Percentiles rank a stretch among this genome's conserved stretches.
phyloP scores from a whole-genome alignment of 2,329 filamentous ascomycete species.

The Sphaerostilbella broomeana region DNA sequence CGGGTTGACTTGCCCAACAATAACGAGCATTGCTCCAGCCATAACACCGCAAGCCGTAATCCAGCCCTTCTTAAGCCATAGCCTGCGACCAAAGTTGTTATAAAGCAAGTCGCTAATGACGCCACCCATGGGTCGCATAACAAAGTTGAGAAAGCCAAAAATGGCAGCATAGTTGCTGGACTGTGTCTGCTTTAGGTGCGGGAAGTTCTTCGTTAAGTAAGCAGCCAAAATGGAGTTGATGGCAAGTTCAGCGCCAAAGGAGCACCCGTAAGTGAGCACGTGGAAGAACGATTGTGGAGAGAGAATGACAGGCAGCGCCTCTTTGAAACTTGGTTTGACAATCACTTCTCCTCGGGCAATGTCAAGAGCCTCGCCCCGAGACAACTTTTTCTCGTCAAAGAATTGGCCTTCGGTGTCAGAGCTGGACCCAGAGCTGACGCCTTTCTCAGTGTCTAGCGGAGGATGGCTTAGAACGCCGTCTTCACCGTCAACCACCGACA shows the following conservation, averaged over 20 bases:
- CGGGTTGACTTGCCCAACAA: conserved; percentile 58
- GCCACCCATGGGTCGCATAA: conserved; percentile 61
- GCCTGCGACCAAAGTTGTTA: conserved; percentile 27
- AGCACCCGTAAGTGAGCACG: conserved; percentile 53
- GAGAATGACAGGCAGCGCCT: conserved; percentile 38
- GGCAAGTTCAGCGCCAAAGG: conserved; percentile 56
- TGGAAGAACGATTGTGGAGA: conserved; percentile 51
- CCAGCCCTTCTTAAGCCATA: conserved; percentile 42
- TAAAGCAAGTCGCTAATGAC: conserved; percentile 47
- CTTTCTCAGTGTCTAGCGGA: conserved; percentile 26
- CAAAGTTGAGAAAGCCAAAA: conserved; percentile 68
- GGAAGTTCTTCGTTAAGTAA: conserved; percentile 56
- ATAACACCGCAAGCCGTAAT: conserved; percentile 47
- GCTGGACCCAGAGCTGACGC: conserved; percentile 23
- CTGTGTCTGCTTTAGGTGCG: conserved; percentile 47
- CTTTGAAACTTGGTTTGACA: conserved; percentile 49
- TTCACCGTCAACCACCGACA: conserved; percentile 44
- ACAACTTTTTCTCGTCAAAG: conserved; percentile 39
- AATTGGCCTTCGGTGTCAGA: conserved; percentile 15
- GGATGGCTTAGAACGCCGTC: conserved; percentile 21
- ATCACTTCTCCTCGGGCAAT: conserved; percentile 47
- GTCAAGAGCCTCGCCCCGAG: conserved; percentile 46
- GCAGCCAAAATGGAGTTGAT: conserved; percentile 54
- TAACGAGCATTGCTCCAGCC: conserved; percentile 53
- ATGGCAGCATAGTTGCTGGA: conserved; percentile 60